These are phyloP conservation scores for Oryza glumipatula DNA, from an alignment of 176 grass and related monocot genomes.

Conservation along the genomic window DNA sequence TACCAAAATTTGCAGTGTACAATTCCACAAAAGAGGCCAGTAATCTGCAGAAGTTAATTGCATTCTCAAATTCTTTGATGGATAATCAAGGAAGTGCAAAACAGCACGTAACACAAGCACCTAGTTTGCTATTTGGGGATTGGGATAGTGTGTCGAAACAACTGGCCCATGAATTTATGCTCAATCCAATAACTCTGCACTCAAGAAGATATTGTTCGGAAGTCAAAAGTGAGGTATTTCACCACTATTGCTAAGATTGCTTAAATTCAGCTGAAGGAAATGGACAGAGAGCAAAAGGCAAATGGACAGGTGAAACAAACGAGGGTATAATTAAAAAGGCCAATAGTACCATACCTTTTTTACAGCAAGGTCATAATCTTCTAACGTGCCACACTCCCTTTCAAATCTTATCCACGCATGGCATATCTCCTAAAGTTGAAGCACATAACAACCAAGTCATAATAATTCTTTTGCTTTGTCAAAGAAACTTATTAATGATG, in stretches of 20 bases:
- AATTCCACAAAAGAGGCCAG: slow-evolving; percentile 4
- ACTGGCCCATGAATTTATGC: background rate
- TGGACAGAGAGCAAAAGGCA: background rate
- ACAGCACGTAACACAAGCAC: slow-evolving; percentile 17
- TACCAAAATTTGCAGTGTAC: slow-evolving; percentile 6
- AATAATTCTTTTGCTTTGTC: slow-evolving; percentile 30
- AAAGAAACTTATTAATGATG: background rate
- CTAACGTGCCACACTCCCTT: slow-evolving; percentile 87
- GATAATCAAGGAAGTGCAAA: slow-evolving; percentile 22
- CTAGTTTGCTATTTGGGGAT: background rate
- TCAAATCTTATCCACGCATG: slow-evolving; percentile 84
- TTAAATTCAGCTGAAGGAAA: background rate
- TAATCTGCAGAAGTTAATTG: background rate
- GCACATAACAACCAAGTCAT: slow-evolving; percentile 26
- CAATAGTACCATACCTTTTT: slow-evolving; percentile 68
- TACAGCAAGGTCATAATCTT: slow-evolving; percentile 86
- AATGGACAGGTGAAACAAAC: slow-evolving; percentile 1
- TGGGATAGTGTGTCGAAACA: background rate
- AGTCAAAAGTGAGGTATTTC: background rate
- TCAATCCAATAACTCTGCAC: slow-evolving; percentile 7
- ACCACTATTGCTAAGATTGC: background rate
- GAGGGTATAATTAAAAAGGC: slow-evolving; percentile 17
- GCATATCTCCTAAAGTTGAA: slow-evolving; percentile 78
- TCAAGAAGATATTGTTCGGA: background rate
- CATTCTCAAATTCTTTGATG: background rate